phyloP scores from a whole-genome alignment of 805 yeast species.

The Metschnikowia vanudenii region DNA sequence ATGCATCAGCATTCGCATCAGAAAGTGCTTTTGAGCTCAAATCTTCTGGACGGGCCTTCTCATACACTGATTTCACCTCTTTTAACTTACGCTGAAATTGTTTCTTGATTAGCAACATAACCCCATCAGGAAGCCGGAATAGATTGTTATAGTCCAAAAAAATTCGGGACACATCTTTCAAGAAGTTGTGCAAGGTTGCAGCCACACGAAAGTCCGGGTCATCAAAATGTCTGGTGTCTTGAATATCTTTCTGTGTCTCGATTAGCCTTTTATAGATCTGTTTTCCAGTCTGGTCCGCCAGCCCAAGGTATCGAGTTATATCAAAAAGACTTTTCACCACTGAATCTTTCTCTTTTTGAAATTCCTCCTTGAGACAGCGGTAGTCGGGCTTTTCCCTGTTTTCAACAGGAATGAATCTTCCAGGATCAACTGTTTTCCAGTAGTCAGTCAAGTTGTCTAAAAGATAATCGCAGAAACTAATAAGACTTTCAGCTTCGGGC shows the following conservation, averaged over 20 bases:
- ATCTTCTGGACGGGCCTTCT: neutral
- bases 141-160: slow-evolving; percentile 10
- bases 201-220: slow-evolving; percentile 1
- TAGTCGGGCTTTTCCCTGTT: neutral
- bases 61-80: neutral
- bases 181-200: slow-evolving; percentile 1
- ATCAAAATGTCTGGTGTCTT: neutral
- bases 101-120: slow-evolving; percentile 1
- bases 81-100: slow-evolving; percentile 4
- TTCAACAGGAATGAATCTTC: neutral
- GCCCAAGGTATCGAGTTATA: slow-evolving; percentile 5
- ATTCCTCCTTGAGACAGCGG: neutral
- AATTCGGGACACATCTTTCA: slow-evolving; percentile 5
- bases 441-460: neutral
- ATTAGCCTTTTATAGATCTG: slow-evolving; percentile 1
- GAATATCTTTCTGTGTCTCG: neutral
- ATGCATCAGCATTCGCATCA: slow-evolving; percentile 1
- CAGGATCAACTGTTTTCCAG: slow-evolving; percentile 3
- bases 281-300: slow-evolving; percentile 5
- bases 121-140: slow-evolving; percentile 7
- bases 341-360: slow-evolving; percentile 1
- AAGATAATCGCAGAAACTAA: neutral
- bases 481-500: neutral
- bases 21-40: neutral
- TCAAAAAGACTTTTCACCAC: slow-evolving; percentile 4